These are phyloP conservation scores for Nidula niveotomentosa DNA, from an alignment of 1,284 basidiomycete genomes.

Conservation along the genomic window DNA sequence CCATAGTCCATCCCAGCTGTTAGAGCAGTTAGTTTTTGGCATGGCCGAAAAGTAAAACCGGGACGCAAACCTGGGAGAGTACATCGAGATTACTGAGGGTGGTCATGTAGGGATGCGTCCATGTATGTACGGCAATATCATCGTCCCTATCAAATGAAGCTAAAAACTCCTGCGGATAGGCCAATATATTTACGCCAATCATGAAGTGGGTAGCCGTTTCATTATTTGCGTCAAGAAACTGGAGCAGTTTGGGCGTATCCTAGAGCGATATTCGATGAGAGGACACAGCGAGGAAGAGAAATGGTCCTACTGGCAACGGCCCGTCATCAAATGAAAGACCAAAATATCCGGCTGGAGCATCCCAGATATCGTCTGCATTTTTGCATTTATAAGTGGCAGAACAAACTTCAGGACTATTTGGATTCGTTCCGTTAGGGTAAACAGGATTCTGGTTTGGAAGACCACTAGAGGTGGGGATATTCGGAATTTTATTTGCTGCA, in stretches of 20 bases:
- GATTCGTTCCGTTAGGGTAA: conserved; percentile 56
- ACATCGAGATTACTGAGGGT: conserved; percentile 69
- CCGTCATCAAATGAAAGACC: conserved; percentile 80
- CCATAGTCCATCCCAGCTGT: conserved; percentile 79
- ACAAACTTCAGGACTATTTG: conserved; percentile 54
- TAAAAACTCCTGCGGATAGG: conserved; percentile 53
- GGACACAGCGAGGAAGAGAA: background rate
- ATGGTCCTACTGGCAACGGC: conserved; percentile 52
- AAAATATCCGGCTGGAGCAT: conserved; percentile 62
- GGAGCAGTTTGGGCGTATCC: conserved; percentile 25
- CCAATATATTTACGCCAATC: conserved; percentile 74
- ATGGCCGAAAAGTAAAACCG: background rate
- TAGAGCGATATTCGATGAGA: background rate
- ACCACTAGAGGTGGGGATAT: conserved; percentile 53
- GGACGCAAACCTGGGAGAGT: conserved; percentile 53
- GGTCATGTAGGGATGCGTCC: conserved; percentile 82
- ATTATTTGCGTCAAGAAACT: conserved; percentile 62
- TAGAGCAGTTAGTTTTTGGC: background rate
- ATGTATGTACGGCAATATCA: conserved; percentile 82
- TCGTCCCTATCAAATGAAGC: conserved; percentile 49
- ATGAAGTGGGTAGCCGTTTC: conserved; percentile 78
- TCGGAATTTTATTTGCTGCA: conserved; percentile 70
- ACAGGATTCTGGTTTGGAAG: conserved; percentile 43
- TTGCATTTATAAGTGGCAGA: conserved; percentile 68
- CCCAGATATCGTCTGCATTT: conserved; percentile 63